Conservation (phyloP, 2,329 filamentous ascomycete genomes). For the Botrytis byssoidea region DNA sequence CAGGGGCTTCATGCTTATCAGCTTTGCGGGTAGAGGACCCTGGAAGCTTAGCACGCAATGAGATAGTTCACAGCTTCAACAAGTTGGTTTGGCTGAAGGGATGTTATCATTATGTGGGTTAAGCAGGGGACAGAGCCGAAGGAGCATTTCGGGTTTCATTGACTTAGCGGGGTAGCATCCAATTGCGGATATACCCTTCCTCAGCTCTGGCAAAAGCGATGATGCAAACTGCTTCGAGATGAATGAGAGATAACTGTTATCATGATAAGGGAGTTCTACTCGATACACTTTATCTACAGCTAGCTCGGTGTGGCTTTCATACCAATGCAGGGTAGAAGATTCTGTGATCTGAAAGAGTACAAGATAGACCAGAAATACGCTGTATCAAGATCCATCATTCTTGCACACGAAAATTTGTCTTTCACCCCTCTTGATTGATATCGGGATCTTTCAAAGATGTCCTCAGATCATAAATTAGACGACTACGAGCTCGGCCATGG, state of each 20-base stretch:
- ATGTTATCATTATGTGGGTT: neutral
- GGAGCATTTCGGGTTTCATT: neutral
- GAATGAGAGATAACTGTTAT: neutral
- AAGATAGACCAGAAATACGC: neutral
- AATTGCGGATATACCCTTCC: neutral
- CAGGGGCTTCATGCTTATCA: constrained; percentile 6
- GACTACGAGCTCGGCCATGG: constrained; percentile 15
- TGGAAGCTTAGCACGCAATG: neutral
- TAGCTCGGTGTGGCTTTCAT: neutral
- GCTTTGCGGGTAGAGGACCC: neutral
- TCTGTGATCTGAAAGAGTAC: neutral
- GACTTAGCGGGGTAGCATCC: neutral
- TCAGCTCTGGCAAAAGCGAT: neutral
- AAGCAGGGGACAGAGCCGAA: neutral
- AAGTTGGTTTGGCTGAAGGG: neutral
- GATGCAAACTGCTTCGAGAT: neutral
- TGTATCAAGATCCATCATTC: neutral
- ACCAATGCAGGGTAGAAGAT: neutral
- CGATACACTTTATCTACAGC: neutral
- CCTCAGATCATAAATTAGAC: neutral
- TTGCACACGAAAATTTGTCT: neutral
- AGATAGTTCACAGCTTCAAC: neutral
- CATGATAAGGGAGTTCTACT: constrained; percentile 6
- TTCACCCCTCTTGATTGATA: neutral
- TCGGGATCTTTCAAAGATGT: neutral